phyloP scores from a whole-genome alignment of 305 asterid species.

The Fraxinus paxiana region DNA sequence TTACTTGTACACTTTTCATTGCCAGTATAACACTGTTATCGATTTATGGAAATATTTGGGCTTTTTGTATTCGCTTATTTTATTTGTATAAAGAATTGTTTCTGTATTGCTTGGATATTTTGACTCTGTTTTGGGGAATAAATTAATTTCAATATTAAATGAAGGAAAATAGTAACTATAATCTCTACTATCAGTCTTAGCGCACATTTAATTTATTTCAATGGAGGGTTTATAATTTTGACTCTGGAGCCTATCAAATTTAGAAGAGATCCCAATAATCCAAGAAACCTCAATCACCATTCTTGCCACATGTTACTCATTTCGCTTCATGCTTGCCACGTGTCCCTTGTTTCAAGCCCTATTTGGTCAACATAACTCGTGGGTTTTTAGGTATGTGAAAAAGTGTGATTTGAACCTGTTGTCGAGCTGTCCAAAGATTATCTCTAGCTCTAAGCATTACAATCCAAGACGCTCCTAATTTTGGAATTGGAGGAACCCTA shows the following conservation, averaged over 20 bases:
- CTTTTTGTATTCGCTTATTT: neutral
- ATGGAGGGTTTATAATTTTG: neutral
- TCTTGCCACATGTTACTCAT: neutral
- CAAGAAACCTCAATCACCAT: neutral
- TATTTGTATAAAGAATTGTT: neutral
- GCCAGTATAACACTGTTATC: neutral
- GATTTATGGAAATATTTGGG: neutral
- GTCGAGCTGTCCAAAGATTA: conserved; percentile 9
- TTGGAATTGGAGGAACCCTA: conserved; percentile 40
- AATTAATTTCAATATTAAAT: neutral
- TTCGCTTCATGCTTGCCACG: conserved; percentile 31
- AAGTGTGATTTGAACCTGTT: conserved; percentile 19
- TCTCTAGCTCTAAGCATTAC: conserved; percentile 3
- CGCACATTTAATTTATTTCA: neutral
- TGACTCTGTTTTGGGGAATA: neutral
- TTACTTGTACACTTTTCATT: neutral
- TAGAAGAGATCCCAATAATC: neutral
- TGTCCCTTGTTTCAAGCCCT: conserved; percentile 30
- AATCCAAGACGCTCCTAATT: conserved; percentile 7
- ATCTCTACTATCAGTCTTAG: neutral
- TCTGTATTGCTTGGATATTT: neutral
- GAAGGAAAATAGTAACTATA: neutral
- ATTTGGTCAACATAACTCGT: conserved; percentile 23
- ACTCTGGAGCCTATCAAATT: neutral
- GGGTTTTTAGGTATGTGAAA: conserved; percentile 20